A percentile compares a stretch with the other conserved stretches of the same genome.
These are phyloP conservation scores for Silene coronaria DNA, from an alignment of 179 eudicot species.

Conservation along the genomic window DNA sequence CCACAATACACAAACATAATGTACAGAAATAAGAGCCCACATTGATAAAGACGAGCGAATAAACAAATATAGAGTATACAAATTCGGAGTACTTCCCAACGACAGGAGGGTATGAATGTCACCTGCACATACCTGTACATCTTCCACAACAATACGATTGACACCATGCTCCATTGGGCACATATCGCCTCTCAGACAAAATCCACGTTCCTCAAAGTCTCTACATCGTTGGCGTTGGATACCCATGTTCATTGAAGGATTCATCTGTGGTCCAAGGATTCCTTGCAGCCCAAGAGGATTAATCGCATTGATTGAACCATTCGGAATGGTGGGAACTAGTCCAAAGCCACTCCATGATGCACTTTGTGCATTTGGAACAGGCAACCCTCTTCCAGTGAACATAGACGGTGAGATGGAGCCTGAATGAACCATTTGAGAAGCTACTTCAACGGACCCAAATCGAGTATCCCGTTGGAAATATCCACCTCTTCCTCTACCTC, in stretches of 20 bases:
- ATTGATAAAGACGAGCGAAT: background rate
- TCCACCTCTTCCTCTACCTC: constrained; percentile 83
- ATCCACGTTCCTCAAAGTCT: constrained; percentile 98
- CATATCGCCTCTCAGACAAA: constrained; percentile 96
- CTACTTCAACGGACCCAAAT: constrained; percentile 50
- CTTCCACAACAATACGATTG: constrained; percentile 89
- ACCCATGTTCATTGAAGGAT: constrained; percentile 56
- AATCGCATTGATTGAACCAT: constrained; percentile 65
- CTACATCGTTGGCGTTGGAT: constrained; percentile 77
- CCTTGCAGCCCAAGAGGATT: constrained; percentile 76
- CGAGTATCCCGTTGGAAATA: constrained; percentile 61
- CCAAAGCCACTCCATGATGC: constrained; percentile 76
- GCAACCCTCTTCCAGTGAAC: constrained; percentile 68
- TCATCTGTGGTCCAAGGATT: constrained; percentile 51
- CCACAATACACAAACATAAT: background rate
- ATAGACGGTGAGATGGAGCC: constrained; percentile 45
- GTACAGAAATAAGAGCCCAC: background rate
- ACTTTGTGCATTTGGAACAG: constrained; percentile 53
- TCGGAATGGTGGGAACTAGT: constrained; percentile 64
- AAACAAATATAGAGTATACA: background rate
- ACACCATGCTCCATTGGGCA: constrained; percentile 99
- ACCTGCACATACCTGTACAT: constrained; percentile 71
- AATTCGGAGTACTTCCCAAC: constrained; percentile 2
- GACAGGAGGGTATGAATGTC: background rate
- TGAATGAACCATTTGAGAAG: constrained; percentile 48